phyloP scores from a whole-genome alignment of 257 asterid genomes.

The Plantago ovata region DNA sequence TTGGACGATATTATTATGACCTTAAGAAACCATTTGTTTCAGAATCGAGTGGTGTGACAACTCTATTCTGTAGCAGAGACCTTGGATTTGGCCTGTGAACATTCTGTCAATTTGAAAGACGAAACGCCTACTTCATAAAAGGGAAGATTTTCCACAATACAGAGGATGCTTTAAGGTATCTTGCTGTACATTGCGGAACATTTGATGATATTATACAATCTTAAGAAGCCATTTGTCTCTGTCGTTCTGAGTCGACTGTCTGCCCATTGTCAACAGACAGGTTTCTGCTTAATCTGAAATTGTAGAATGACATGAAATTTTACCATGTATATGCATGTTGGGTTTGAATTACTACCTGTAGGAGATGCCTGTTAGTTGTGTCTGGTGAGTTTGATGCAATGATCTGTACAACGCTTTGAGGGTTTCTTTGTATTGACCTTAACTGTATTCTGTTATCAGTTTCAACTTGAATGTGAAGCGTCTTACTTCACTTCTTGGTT shows the following conservation, averaged over 20 bases:
- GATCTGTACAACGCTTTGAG: conserved; percentile 8
- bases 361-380: neutral
- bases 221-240: conserved; percentile 54
- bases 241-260: conserved; percentile 27
- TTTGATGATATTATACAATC: conserved; percentile 48
- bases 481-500: neutral
- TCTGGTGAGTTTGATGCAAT: conserved; percentile 7
- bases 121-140: conserved; percentile 50
- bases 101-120: conserved; percentile 61
- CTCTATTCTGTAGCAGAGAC: conserved; percentile 43
- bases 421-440: conserved; percentile 2
- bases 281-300: neutral
- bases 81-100: conserved; percentile 85
- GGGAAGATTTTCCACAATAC: conserved; percentile 47
- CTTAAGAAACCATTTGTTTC: conserved; percentile 58
- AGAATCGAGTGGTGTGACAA: conserved; percentile 22
- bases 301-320: neutral
- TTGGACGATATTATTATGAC: conserved; percentile 48
- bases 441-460: conserved; percentile 12
- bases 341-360: neutral
- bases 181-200: conserved; percentile 47
- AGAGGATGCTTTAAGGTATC: conserved; percentile 61
- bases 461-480: neutral
- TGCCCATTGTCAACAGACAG: neutral
- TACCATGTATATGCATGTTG: neutral